Base-by-base conservation (phyloP, 2,329 filamentous ascomycete species). In the Dothideomycetidae sp. region DNA sequence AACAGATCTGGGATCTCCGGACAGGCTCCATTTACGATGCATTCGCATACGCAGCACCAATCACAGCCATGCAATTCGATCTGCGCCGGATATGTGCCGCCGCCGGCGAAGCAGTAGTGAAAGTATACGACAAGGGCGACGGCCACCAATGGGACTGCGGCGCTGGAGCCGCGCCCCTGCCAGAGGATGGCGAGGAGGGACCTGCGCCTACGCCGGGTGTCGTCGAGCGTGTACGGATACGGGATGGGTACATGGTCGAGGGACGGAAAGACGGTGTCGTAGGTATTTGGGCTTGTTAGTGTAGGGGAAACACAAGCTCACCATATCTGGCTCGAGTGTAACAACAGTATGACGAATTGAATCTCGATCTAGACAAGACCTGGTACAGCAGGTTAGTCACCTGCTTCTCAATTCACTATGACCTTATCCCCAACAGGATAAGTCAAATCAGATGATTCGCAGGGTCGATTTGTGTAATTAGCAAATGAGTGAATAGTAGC, bases 11-110 rank as follows among this genome's bases (percentile, higher is more conserved):
- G 90, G 90, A 98, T 60, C 78, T 98, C 40, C 81, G 90, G 38
- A 96, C 85, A 10, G 90, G 90, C 31, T 86, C 85, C 21, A 94
- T 98, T 49, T 81, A 81, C 56, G 90, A 98, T 56, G 90, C 88
- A 12, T 98, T 86, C 58, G 90, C 88, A 14, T 98, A 96, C 61
- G 86, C 96, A 53, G 71, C 82, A 51, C 76, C 86, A 0, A 73
- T 98, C 40, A 93, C 85, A 19, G 83, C 79, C 65, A 93, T 96
- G 85, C 93, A 92, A 78, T 98, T 98, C 56, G 90, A 98, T 59
- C 64, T 74, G 10, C 77, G 86, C 36, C 75, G 86, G 35, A 98
- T 98, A 48, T 85, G 90, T 21, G 75, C 81, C 36, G 88, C 90
- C 2, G 85, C 85, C 0, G 82, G 86, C 29, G 90, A 96, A 58